Evolutionary conservation across 306 rosid genomes (phyloP), one percentile per base, ranked within the genome.

Genomic region (Bauhinia variegata): DNA sequence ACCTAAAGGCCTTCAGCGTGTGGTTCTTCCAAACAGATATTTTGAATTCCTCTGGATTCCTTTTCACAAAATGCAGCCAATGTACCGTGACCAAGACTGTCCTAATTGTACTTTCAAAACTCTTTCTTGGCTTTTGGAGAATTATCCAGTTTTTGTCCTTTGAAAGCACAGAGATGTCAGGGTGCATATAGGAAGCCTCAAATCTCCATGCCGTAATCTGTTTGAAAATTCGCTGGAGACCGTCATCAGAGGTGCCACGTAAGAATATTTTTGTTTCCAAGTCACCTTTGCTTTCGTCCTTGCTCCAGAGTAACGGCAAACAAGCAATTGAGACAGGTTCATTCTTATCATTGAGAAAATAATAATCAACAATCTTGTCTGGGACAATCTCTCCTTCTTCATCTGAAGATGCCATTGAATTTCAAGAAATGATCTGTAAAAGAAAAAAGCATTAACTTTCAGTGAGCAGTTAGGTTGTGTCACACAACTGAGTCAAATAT

Each of bases 41-140:
- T 12, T 17, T 41, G 13, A 77, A 52, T 47, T 82, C 71, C 61
- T 67, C 83, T 15, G 83, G 80, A 54, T 75, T 81, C 80, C 78
- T 66, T 76, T 80, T 83, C 76, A 81, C 70, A 86, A 63, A 83
- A 70, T 88, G 89, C 63, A 88, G 77, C 84, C 81, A 88, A 44
- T 79, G 73, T 65, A 88, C 34, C 10, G 84, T 76, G 28, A 81
- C 75, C 72, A 88, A 71, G 23, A 72, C 73, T 11, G 84, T 33
- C 78, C 78, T 75, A 63, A 88, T 49, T 19, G 31, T 66, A 33
- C 37, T 65, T 73, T 79, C 83, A 48, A 65, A 85, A 51, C 72
- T 63, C 68, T 83, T 79, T 52, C 70, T 79, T 12, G 95, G 95
- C 55, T 58, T 85, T 60, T 52, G 81, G 60, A 88, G 87, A 8